Conservation (phyloP, 1,139 yeast genomes). For the Meyerozyma smithsonii region DNA sequence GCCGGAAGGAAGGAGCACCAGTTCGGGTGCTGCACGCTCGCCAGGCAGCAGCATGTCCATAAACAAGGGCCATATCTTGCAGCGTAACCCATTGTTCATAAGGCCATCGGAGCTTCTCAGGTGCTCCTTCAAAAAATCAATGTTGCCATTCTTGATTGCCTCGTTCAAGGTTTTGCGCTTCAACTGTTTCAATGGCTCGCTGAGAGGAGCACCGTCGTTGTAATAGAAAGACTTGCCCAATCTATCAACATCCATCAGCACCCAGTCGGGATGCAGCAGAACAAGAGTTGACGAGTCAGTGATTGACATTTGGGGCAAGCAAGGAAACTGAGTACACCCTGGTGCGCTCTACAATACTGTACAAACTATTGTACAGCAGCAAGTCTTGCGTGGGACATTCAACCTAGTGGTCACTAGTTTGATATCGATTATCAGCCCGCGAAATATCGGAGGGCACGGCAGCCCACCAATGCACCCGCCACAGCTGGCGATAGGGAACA, state of each 20-base stretch:
- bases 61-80: conserved; percentile 46
- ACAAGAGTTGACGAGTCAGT: background rate
- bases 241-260: conserved; percentile 44
- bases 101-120: conserved; percentile 48
- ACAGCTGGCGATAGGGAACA: too few species aligned
- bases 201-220: conserved; percentile 36
- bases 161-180: conserved; percentile 38
- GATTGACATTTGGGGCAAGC: background rate
- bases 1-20: background rate
- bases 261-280: conserved; percentile 38
- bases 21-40: background rate
- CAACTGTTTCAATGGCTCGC: conserved; percentile 32
- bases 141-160: conserved; percentile 19
- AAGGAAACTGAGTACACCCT: background rate
- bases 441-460: background rate
- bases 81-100: conserved; percentile 35
- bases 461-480: background rate
- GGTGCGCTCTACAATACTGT: background rate
- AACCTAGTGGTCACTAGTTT: background rate
- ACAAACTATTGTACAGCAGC: background rate
- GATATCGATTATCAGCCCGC: background rate
- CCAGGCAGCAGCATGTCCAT: conserved; percentile 16
- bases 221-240: conserved; percentile 47
- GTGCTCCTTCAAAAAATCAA: conserved; percentile 23
- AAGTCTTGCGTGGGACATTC: background rate